These are phyloP conservation scores for Thraustochytrium sp. DNA, from an alignment of 352 stramenopile genomes.

Conservation along the genomic window DNA sequence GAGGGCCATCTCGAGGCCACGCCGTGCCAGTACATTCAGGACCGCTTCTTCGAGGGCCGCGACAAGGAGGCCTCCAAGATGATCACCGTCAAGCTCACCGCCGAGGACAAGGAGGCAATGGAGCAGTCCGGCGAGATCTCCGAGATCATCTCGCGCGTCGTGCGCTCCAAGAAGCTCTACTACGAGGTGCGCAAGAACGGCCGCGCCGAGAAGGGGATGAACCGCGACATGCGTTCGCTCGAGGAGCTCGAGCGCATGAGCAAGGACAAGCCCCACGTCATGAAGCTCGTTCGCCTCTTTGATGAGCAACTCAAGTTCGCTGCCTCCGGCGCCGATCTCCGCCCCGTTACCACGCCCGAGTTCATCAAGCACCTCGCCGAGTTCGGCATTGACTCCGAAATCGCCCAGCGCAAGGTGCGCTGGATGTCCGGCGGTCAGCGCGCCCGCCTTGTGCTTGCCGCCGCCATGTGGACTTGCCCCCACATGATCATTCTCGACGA, in stretches of 20 bases:
- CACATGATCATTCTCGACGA: conserved; percentile 84
- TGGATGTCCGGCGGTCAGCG: conserved; percentile 93
- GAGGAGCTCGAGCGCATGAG: conserved; percentile 37
- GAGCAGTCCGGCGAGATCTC: conserved; percentile 83
- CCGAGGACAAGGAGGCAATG: conserved; percentile 86
- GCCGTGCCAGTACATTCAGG: conserved; percentile 94
- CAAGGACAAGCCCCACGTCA: conserved; percentile 17
- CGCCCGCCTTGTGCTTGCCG: conserved; percentile 63
- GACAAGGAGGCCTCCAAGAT: conserved; percentile 62
- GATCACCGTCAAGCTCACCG: conserved; percentile 67
- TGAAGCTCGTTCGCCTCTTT: conserved; percentile 69
- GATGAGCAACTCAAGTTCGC: conserved; percentile 85
- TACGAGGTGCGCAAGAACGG: conserved; percentile 41
- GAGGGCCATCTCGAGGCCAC: conserved; percentile 90
- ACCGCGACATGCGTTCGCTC: conserved; percentile 24
- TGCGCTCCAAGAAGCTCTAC: conserved; percentile 42
- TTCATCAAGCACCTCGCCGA: conserved; percentile 94
- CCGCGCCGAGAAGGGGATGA: not conserved
- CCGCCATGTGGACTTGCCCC: conserved; percentile 66
- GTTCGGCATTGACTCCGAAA: conserved; percentile 93
- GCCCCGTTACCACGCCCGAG: conserved; percentile 84
- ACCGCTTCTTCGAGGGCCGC: conserved; percentile 87
- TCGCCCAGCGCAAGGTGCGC: conserved; percentile 83
- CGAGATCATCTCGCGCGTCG: conserved; percentile 42
- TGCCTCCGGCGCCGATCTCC: conserved; percentile 80